Conservation (phyloP, 208 protist species). For the Crithidia thermophila region DNA sequence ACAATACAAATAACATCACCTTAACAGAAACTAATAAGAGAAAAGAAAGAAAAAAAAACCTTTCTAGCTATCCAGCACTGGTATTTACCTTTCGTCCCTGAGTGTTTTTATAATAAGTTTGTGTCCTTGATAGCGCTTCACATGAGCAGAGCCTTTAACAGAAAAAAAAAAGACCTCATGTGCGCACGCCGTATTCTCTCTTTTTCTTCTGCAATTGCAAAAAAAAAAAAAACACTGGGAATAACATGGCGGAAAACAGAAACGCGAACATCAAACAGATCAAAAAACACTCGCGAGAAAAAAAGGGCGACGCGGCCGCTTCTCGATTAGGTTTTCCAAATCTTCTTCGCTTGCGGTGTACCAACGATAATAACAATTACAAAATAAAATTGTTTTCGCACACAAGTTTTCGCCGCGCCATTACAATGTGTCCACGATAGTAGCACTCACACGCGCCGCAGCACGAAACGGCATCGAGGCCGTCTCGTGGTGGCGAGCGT, state of each 20-base stretch:
- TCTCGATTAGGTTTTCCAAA: conserved; percentile 54
- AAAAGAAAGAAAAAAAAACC: conserved; percentile 34
- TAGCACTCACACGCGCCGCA: too few relatives aligned
- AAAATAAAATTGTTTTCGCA: not conserved
- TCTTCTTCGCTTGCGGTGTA: conserved; percentile 19
- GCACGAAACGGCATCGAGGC: too few relatives aligned
- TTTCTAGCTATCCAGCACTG: conserved; percentile 43
- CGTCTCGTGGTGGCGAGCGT: too few relatives aligned
- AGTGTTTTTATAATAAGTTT: not conserved
- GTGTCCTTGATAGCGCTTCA: not conserved
- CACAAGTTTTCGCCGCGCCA: too few relatives aligned
- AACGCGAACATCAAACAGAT: not conserved
- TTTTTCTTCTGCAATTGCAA: not conserved
- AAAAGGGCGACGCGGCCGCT: conserved; percentile 47
- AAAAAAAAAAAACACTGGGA: too few relatives aligned
- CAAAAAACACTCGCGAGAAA: not conserved
- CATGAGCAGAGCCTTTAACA: too few relatives aligned
- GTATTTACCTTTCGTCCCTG: conserved; percentile 40
- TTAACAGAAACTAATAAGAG: conserved; percentile 20
- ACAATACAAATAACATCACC: conserved; percentile 10
- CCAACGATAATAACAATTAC: not conserved
- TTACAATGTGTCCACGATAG: too few relatives aligned
- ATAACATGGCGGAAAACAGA: too few relatives aligned
- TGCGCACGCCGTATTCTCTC: too few relatives aligned
- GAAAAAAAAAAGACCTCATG: too few relatives aligned